Evolutionary conservation across 306 rosid species (phyloP).

Genomic region (Quercus gilva): DNA sequence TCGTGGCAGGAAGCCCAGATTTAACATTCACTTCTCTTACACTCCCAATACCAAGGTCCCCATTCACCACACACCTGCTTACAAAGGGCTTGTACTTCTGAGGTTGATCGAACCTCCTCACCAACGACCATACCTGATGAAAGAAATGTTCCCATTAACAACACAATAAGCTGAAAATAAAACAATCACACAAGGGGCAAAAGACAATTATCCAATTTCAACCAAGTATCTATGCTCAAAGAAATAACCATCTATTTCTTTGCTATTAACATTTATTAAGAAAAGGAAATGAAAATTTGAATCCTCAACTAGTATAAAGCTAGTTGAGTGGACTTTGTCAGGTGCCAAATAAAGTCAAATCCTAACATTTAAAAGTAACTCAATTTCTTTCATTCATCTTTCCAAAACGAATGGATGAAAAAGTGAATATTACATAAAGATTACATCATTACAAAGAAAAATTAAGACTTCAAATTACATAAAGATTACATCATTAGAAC

Average conservation of each 20-base stretch:
- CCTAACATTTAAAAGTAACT: not conserved
- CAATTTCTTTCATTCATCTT: not conserved
- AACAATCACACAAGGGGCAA: conserved; percentile 16
- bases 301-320: not conserved
- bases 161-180: not conserved
- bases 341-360: not conserved
- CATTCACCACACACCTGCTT: conserved; percentile 74
- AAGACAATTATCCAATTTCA: not conserved
- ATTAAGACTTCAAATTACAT: not conserved
- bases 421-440: conserved; percentile 1
- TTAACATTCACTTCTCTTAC: conserved; percentile 91
- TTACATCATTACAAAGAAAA: not conserved
- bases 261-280: not conserved
- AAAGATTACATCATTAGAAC: no score
- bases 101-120: conserved; percentile 92
- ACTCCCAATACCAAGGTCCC: conserved; percentile 87
- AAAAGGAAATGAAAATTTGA: not conserved
- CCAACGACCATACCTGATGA: conserved; percentile 92
- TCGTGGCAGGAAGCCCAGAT: conserved; percentile 96
- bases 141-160: conserved; percentile 17
- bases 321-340: not conserved
- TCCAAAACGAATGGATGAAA: conserved; percentile 1
- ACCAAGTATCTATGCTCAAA: not conserved
- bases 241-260: not conserved
- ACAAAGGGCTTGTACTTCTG: conserved; percentile 90